These are phyloP conservation scores for Russula dissimulans DNA, from an alignment of 768 basidiomycete genomes.

Conservation along the genomic window DNA sequence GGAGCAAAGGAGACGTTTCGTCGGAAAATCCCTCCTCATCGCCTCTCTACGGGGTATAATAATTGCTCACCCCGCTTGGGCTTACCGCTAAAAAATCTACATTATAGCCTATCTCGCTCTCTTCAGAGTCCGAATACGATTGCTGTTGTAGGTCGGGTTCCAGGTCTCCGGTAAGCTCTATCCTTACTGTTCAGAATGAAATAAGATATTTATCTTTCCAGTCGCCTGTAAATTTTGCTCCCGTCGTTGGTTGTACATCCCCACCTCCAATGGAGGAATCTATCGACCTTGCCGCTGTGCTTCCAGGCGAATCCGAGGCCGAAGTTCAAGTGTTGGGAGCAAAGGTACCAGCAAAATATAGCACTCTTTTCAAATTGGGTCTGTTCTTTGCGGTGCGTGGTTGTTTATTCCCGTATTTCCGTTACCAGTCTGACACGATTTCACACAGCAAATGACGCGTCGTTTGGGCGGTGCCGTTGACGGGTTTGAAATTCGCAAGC, in stretches of 20 bases:
- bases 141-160: background rate
- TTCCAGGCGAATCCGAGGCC: background rate
- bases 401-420: background rate
- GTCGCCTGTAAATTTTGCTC: constrained; percentile 9
- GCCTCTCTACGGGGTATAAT: constrained; percentile 8
- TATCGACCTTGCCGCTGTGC: background rate
- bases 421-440: background rate
- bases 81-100: background rate
- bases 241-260: background rate
- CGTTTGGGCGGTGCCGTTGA: constrained; percentile 1
- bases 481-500: constrained; percentile 5
- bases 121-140: constrained; percentile 1
- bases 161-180: background rate
- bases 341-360: background rate
- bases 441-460: background rate
- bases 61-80: background rate
- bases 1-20: background rate
- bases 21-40: background rate
- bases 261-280: background rate
- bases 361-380: background rate
- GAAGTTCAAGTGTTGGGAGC: background rate
- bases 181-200: background rate
- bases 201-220: background rate
- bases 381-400: background rate
- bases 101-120: constrained; percentile 1